A percentile compares a stretch with the other conserved stretches of the same genome.
phyloP scores from a whole-genome alignment of 2,329 filamentous ascomycete species.

The Pseudogymnoascus sp. region DNA sequence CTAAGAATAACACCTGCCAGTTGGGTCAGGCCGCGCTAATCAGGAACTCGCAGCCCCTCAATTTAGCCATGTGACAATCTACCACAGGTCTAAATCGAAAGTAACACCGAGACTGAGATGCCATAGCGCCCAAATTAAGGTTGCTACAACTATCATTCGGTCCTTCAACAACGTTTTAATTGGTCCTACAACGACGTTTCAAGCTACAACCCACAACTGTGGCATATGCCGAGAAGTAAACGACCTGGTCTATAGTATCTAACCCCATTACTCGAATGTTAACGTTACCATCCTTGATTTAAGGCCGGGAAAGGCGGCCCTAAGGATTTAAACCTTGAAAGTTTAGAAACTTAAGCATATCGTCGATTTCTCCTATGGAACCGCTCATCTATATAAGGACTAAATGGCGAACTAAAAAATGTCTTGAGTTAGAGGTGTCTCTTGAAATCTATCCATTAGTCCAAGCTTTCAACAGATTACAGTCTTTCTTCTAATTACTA shows the following conservation, averaged over 20 bases:
- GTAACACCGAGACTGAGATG: not conserved
- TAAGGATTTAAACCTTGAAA: not conserved
- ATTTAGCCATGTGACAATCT: not conserved
- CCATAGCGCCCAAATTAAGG: not conserved
- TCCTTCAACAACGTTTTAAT: not conserved
- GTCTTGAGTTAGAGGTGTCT: not conserved
- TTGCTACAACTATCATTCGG: not conserved
- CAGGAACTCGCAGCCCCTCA: too few relatives aligned
- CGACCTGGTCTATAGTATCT: not conserved
- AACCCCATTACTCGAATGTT: not conserved
- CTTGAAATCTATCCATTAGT: not conserved
- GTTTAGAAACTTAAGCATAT: not conserved
- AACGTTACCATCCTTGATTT: not conserved
- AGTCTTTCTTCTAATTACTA: not conserved
- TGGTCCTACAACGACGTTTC: not conserved
- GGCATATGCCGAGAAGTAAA: not conserved
- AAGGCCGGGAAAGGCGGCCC: not conserved
- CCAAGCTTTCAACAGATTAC: not conserved
- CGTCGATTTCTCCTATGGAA: not conserved
- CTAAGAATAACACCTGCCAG: not conserved
- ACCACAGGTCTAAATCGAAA: not conserved
- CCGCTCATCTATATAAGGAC: not conserved
- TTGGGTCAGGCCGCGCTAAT: too few relatives aligned
- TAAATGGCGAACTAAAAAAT: not conserved
- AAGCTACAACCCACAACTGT: not conserved